A percentile compares a stretch with the other conserved stretches of the same genome.
Evolutionary conservation across 495 filamentous ascomycete genomes (phyloP).

Genomic region (Neohortaea acidophila): DNA sequence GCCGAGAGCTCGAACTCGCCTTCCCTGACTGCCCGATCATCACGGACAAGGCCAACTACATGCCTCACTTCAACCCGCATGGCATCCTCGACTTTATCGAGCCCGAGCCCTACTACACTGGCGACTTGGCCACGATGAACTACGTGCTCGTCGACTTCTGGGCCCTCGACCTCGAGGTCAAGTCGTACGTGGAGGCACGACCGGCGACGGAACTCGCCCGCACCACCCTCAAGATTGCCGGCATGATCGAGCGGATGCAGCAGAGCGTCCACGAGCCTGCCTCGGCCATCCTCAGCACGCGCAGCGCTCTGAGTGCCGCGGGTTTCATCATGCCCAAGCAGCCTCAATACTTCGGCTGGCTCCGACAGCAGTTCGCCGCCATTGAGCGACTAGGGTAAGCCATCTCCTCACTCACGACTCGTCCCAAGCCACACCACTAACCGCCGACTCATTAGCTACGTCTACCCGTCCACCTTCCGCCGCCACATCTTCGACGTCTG

Average conservation of each 20-base stretch:
- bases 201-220: conserved; percentile 36
- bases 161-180: conserved; percentile 64
- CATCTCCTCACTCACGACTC: background rate
- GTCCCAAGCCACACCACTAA: conserved; percentile 9
- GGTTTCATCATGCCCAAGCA: conserved; percentile 65
- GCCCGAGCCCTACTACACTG: conserved; percentile 48
- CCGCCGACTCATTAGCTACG: conserved; percentile 43
- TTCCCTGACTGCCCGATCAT: too few relatives aligned
- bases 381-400: conserved; percentile 76
- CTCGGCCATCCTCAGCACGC: conserved; percentile 55
- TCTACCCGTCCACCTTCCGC: conserved; percentile 62
- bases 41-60: conserved; percentile 21
- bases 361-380: conserved; percentile 58
- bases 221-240: conserved; percentile 54
- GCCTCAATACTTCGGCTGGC: conserved; percentile 61
- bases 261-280: conserved; percentile 53
- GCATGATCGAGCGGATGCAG: conserved; percentile 63
- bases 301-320: conserved; percentile 62
- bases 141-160: conserved; percentile 63
- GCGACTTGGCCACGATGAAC: conserved; percentile 57
- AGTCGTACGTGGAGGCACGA: conserved; percentile 36
- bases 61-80: conserved; percentile 31
- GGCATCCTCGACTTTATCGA: conserved; percentile 61
- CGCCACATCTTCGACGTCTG: conserved; percentile 56
- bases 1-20: conserved; percentile 41